Evolutionary conservation across 345 rosid genomes (phyloP), one percentile per base, ranked within the genome.

Genomic region (Hibiscus tridactylites): DNA sequence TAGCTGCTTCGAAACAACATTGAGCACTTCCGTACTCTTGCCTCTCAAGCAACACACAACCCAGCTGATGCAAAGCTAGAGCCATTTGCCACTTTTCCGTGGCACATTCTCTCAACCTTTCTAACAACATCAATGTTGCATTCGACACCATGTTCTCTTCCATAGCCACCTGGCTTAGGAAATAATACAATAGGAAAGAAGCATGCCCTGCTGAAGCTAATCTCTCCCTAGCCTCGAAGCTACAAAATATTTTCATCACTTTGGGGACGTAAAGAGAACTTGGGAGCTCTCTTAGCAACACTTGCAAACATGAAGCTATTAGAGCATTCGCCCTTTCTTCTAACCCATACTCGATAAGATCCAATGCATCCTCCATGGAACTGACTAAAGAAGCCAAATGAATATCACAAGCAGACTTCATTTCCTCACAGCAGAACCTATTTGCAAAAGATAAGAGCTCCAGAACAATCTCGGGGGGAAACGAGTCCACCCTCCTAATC

Each of bases 241-340:
- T 73, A 58, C 92, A 87, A 70, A 94, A 85, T 49, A 88, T 52
- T 77, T 75, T 81, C 85, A 84, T 78, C 78, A 88, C 88, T 78
- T 78, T 80, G 0, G 77, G 83, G 66, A 80, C 82, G 57, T 76
- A 61, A 49, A 88, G 81, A 24, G 90, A 85, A 46, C 57, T 76
- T 7, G 98, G 97, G 69, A 91, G 87, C 82, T 89, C 90, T 75
- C 96, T 81, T 9, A 95, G 79, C 57, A 94, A 75, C 72, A 86
- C 87, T 73, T 89, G 97, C 80, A 95, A 83, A 85, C 99, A 95
- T 76, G 99, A 85, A 68, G 91, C 90, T 33, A 88, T 90, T 5
- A 95, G 89, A 78, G 86, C 86, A 75, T 76, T 74, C 6, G 93
- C 86, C 39, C 73, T 84, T 75, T 87, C 97, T 77, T 91, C 97